A percentile compares a stretch with the other conserved stretches of the same genome.
Conservation (phyloP, 169 alveolate genomes). For the Pseudocohnilembus persalinus region DNA sequence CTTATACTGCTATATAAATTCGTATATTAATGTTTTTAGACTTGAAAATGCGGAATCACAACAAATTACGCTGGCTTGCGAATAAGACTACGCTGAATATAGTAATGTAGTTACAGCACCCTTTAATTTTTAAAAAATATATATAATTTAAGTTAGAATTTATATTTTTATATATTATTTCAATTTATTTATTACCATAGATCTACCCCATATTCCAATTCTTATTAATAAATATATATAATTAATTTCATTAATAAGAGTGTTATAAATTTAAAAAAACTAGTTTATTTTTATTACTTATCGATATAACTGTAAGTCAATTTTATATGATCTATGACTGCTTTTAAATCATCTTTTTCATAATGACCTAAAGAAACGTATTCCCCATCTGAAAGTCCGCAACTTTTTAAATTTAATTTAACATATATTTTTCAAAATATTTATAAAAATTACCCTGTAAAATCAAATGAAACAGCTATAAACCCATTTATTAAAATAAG, state of each 20-base stretch:
- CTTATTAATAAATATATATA: not conserved
- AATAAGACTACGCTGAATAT: constrained; percentile 35
- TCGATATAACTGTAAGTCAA: constrained; percentile 49
- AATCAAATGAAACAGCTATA: constrained; percentile 24
- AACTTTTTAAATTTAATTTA: constrained; percentile 44
- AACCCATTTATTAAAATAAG: constrained; percentile 2
- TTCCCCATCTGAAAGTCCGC: constrained; percentile 59
- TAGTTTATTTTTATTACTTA: not conserved
- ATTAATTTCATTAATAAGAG: not conserved
- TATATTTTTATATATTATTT: no score
- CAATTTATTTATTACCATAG: constrained; percentile 42
- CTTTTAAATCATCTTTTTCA: constrained; percentile 50
- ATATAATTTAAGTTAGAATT: no score
- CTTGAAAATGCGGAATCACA: constrained; percentile 54
- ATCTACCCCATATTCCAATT: constrained; percentile 56
- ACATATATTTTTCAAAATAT: constrained; percentile 19
- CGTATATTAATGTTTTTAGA: constrained; percentile 46
- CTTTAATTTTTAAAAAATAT: not conserved
- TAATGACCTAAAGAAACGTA: constrained; percentile 51
- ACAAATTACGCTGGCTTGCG: constrained; percentile 37
- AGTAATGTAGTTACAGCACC: constrained; percentile 51
- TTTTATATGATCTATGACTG: constrained; percentile 42
- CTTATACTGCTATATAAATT: constrained; percentile 24
- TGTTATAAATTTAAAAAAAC: not conserved
- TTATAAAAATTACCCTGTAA: constrained; percentile 5